Conservation (phyloP, 768 basidiomycete genomes). For the Lactarius sanguifluus region DNA sequence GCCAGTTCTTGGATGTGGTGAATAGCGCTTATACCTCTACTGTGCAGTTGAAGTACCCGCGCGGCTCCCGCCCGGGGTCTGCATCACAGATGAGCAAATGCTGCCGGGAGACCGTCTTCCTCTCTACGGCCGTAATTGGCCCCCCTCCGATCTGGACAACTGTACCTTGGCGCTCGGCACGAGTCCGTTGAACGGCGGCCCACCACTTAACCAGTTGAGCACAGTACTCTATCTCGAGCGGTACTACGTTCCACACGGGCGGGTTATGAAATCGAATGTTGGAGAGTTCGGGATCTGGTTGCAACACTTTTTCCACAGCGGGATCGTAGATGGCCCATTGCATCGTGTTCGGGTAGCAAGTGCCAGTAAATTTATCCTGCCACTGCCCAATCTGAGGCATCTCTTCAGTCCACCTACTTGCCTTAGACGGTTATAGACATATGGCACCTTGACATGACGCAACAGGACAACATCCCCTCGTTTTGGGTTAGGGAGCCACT, state of each 20-base stretch:
- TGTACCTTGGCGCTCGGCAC: slow-evolving; percentile 18
- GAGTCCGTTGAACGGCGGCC: slow-evolving; percentile 25
- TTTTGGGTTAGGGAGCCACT: slow-evolving; percentile 52
- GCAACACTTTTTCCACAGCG: slow-evolving; percentile 5
- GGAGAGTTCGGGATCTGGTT: slow-evolving; percentile 10
- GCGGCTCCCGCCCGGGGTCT: slow-evolving; percentile 44
- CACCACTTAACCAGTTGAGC: slow-evolving; percentile 24
- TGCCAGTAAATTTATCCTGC: slow-evolving; percentile 20
- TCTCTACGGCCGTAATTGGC: slow-evolving; percentile 2
- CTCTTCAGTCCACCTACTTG: slow-evolving; percentile 8
- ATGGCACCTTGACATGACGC: slow-evolving; percentile 48
- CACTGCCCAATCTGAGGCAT: slow-evolving; percentile 13
- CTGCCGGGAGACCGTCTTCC: slow-evolving; percentile 31
- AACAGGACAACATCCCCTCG: slow-evolving; percentile 54
- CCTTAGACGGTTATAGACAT: slow-evolving; percentile 1
- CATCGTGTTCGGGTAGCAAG: slow-evolving; percentile 17
- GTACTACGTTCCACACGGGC: slow-evolving; percentile 2
- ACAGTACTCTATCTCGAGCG: slow-evolving; percentile 22
- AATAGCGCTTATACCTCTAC: slow-evolving; percentile 33
- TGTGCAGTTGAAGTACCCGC: slow-evolving; percentile 62
- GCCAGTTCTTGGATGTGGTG: background rate
- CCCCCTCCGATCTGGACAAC: slow-evolving; percentile 27
- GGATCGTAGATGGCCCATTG: slow-evolving; percentile 25
- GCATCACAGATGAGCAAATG: slow-evolving; percentile 55
- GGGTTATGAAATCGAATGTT: slow-evolving; percentile 4